Conservation (phyloP, 495 filamentous ascomycete species). For the Chaetomidium leptoderma region DNA sequence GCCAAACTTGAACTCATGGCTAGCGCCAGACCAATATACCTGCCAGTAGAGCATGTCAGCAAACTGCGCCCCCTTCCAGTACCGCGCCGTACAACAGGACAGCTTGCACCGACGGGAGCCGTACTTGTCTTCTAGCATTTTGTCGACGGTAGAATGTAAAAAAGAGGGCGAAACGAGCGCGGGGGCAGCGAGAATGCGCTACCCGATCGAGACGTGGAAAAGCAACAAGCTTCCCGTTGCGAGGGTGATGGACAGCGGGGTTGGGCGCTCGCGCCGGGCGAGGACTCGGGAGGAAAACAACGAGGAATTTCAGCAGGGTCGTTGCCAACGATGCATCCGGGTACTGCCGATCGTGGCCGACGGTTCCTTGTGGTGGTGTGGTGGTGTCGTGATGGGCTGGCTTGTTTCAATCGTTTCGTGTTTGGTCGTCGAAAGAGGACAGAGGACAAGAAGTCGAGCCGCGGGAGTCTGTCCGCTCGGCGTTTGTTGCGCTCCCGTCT, state of each 20-base stretch:
- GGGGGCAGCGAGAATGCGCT: conserved; percentile 31
- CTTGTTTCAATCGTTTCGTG: background rate
- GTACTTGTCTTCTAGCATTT: conserved; percentile 85
- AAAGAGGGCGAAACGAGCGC: conserved; percentile 31
- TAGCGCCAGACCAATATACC: conserved; percentile 84
- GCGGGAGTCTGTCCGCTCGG: background rate
- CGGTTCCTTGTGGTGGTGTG: background rate
- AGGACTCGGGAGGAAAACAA: conserved; percentile 22
- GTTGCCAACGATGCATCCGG: conserved; percentile 15
- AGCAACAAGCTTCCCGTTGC: conserved; percentile 1
- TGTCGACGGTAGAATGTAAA: too few species aligned
- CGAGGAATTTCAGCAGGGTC: conserved; percentile 2
- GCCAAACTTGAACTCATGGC: conserved; percentile 90
- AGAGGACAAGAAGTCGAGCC: conserved; percentile 5
- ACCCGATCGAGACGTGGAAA: conserved; percentile 15
- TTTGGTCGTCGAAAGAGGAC: conserved; percentile 10
- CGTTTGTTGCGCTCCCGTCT: background rate
- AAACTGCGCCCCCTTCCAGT: background rate
- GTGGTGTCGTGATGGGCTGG: background rate
- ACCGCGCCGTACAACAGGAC: conserved; percentile 1
- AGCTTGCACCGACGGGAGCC: conserved; percentile 26
- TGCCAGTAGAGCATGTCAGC: conserved; percentile 39
- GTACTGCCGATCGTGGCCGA: background rate
- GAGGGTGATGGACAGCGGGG: conserved; percentile 9
- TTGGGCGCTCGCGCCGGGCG: conserved; percentile 41